These are phyloP conservation scores for Coccinonectria pachysandricola DNA, from an alignment of 2,329 filamentous ascomycete species.

Conservation along the genomic window DNA sequence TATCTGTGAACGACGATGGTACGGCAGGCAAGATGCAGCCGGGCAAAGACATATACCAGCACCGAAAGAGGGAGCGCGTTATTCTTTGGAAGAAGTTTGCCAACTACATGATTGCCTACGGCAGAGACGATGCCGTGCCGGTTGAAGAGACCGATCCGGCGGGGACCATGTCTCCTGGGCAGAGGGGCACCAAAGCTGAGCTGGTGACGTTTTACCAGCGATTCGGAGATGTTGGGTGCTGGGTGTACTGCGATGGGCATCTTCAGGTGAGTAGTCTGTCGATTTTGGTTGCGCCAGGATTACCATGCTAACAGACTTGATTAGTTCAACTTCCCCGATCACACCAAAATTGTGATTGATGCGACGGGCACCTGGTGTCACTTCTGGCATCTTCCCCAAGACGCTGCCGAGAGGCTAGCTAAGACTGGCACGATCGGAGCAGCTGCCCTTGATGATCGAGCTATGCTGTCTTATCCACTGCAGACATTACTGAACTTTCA, in stretches of 20 bases:
- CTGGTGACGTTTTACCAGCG: slow-evolving; percentile 74
- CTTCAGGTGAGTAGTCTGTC: slow-evolving; percentile 45
- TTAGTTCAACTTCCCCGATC: slow-evolving; percentile 79
- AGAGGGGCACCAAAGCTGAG: slow-evolving; percentile 33
- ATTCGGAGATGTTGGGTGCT: slow-evolving; percentile 70
- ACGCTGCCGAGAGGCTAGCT: slow-evolving; percentile 56
- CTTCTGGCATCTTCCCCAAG: slow-evolving; percentile 65
- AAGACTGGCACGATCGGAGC: slow-evolving; percentile 57
- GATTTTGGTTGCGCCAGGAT: not conserved
- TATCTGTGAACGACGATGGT: slow-evolving; percentile 45
- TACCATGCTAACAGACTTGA: slow-evolving; percentile 14
- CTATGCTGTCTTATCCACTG: slow-evolving; percentile 60
- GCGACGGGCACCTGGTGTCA: slow-evolving; percentile 65
- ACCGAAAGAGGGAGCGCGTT: slow-evolving; percentile 54
- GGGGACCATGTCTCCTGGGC: slow-evolving; percentile 29
- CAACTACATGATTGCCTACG: slow-evolving; percentile 66
- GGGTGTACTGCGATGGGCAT: slow-evolving; percentile 72
- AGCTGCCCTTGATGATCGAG: slow-evolving; percentile 59
- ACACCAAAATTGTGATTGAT: slow-evolving; percentile 75
- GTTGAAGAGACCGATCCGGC: slow-evolving; percentile 35
- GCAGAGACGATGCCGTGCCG: slow-evolving; percentile 53
- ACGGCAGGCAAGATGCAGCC: slow-evolving; percentile 49
- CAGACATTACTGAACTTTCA: slow-evolving; percentile 65
- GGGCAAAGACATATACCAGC: slow-evolving; percentile 55
- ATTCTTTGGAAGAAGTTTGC: slow-evolving; percentile 65